Conservation (phyloP, 371 early-diverging fungal genomes). For the Mucor piriformis region DNA sequence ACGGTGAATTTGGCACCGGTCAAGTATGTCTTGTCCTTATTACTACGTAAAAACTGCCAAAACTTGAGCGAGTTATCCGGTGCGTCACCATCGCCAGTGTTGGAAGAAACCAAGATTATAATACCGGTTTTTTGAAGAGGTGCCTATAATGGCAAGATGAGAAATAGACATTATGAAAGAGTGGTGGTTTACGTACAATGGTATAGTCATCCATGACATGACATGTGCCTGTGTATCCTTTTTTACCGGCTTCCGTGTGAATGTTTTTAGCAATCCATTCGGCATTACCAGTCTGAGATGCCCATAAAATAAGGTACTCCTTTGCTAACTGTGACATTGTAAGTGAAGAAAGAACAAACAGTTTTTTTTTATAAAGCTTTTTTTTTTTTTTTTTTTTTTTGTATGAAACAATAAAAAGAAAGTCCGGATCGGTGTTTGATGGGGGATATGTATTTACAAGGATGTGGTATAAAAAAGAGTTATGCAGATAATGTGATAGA, state of each 20-base stretch:
- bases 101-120: slow-evolving; percentile 82
- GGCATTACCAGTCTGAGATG: slow-evolving; percentile 93
- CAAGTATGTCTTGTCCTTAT: slow-evolving; percentile 59
- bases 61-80: slow-evolving; percentile 92
- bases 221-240: slow-evolving; percentile 69
- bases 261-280: slow-evolving; percentile 89
- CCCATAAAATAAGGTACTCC: slow-evolving; percentile 69
- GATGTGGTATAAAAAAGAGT: too few relatives aligned
- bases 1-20: slow-evolving; percentile 51
- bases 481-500: slow-evolving; percentile 4
- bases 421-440: too few relatives aligned
- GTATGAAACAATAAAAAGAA: too few relatives aligned
- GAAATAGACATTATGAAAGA: too few relatives aligned
- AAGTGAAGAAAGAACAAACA: too few relatives aligned
- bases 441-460: too few relatives aligned
- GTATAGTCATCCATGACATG: slow-evolving; percentile 74
- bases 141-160: slow-evolving; percentile 25
- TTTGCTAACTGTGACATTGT: slow-evolving; percentile 28
- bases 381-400: too few relatives aligned
- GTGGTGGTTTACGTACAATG: slow-evolving; percentile 45
- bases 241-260: slow-evolving; percentile 70
- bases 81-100: slow-evolving; percentile 96
- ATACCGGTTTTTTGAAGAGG: slow-evolving; percentile 54
- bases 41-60: slow-evolving; percentile 78
- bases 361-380: too few relatives aligned